Conservation (phyloP, 768 basidiomycete species). For the Neoboletus brunneissimus region DNA sequence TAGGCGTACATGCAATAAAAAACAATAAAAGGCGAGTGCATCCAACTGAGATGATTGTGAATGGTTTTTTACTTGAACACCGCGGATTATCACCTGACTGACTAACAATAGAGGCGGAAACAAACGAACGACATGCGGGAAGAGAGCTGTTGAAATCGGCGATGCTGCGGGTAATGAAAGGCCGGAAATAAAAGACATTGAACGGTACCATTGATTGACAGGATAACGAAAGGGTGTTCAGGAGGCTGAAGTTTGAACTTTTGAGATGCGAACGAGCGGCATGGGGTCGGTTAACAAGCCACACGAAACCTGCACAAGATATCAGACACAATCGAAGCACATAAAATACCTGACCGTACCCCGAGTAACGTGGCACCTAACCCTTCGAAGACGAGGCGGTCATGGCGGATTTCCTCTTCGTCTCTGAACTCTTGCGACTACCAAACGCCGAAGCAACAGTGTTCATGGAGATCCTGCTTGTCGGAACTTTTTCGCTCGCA, state of each 20-base stretch:
- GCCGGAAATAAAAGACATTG: slow-evolving; percentile 3
- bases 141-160: slow-evolving; percentile 4
- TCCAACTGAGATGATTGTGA: slow-evolving; percentile 15
- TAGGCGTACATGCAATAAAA: slow-evolving; percentile 16
- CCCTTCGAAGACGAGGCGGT: slow-evolving; percentile 28
- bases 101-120: not conserved
- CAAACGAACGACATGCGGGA: slow-evolving; percentile 3
- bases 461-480: slow-evolving; percentile 27
- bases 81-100: not conserved
- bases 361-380: slow-evolving; percentile 4
- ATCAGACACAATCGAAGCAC: not conserved
- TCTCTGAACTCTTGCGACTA: slow-evolving; percentile 28
- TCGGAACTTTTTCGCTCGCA: slow-evolving; percentile 24
- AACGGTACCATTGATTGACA: not conserved
- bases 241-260: not conserved
- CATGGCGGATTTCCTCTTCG: slow-evolving; percentile 24
- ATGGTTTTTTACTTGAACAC: slow-evolving; percentile 13
- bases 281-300: not conserved
- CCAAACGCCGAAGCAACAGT: slow-evolving; percentile 24
- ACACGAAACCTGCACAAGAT: not conserved
- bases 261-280: slow-evolving; percentile 1
- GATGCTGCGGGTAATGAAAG: slow-evolving; percentile 5
- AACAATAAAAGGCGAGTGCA: slow-evolving; percentile 8
- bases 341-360: not conserved
- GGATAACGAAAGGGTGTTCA: not conserved